These are phyloP conservation scores for Lactarius trivialis DNA, from an alignment of 768 basidiomycete species.

Conservation along the genomic window DNA sequence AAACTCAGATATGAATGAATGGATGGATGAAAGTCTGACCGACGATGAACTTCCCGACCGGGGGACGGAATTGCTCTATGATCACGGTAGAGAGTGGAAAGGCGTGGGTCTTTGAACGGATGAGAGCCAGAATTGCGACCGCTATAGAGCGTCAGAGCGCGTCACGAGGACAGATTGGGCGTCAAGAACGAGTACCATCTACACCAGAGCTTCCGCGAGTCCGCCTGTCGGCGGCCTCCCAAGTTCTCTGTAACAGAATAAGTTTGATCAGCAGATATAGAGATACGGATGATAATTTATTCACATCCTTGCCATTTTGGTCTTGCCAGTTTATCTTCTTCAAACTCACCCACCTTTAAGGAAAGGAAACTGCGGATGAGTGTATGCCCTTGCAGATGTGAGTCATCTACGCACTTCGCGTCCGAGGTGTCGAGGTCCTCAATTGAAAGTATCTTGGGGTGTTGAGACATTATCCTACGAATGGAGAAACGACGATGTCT, in stretches of 20 bases:
- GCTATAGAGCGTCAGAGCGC: slow-evolving; percentile 37
- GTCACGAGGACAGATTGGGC: not conserved
- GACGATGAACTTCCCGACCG: slow-evolving; percentile 68
- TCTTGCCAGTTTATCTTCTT: slow-evolving; percentile 79
- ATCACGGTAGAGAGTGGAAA: slow-evolving; percentile 76
- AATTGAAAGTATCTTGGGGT: slow-evolving; percentile 12
- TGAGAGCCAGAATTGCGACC: slow-evolving; percentile 77
- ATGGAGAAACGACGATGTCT: not conserved
- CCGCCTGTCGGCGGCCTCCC: slow-evolving; percentile 86
- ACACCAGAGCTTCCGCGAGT: slow-evolving; percentile 70
- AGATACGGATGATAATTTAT: not conserved
- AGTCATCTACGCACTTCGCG: slow-evolving; percentile 15
- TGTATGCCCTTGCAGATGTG: not conserved
- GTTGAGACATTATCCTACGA: slow-evolving; percentile 13
- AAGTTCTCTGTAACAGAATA: slow-evolving; percentile 48
- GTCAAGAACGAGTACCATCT: slow-evolving; percentile 50
- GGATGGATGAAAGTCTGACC: slow-evolving; percentile 36
- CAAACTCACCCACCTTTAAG: slow-evolving; percentile 74
- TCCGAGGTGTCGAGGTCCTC: slow-evolving; percentile 18
- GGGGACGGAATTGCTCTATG: slow-evolving; percentile 90
- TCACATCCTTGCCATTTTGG: slow-evolving; percentile 65
- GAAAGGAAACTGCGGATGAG: not conserved
- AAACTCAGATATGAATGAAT: not conserved
- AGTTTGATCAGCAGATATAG: not conserved
- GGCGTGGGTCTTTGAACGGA: slow-evolving; percentile 64